These are phyloP conservation scores for Ceratocystis eucalypticola DNA, from an alignment of 2,329 filamentous ascomycete species.

Conservation along the genomic window DNA sequence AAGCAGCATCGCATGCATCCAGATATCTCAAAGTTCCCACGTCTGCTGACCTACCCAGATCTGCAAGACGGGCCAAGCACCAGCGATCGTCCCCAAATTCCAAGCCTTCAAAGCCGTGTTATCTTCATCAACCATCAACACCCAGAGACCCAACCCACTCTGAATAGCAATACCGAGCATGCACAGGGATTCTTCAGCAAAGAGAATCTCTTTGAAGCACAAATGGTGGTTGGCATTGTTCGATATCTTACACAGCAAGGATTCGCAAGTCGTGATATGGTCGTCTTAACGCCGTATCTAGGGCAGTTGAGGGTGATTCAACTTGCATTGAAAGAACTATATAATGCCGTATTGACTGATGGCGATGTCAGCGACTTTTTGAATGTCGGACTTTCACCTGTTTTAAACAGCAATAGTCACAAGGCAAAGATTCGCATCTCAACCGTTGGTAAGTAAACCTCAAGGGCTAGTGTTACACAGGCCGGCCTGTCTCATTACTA, in stretches of 20 bases:
- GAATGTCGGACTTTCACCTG: slow-evolving; percentile 45
- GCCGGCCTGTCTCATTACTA: background rate
- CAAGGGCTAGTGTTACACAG: background rate
- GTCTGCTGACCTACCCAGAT: slow-evolving; percentile 47
- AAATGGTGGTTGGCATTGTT: slow-evolving; percentile 52
- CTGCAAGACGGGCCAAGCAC: slow-evolving; percentile 44
- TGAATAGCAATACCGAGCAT: too few relatives aligned
- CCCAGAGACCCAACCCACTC: slow-evolving; percentile 30
- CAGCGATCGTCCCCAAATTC: slow-evolving; percentile 31
- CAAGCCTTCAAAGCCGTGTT: slow-evolving; percentile 46
- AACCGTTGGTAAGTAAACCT: slow-evolving; percentile 47
- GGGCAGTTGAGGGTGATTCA: slow-evolving; percentile 50
- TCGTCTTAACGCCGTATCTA: slow-evolving; percentile 59
- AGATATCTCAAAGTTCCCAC: slow-evolving; percentile 48
- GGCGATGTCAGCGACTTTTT: slow-evolving; percentile 51
- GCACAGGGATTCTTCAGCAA: slow-evolving; percentile 29
- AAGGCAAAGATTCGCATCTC: slow-evolving; percentile 47
- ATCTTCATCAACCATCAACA: slow-evolving; percentile 50
- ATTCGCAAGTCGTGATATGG: slow-evolving; percentile 50
- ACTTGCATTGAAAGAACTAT: slow-evolving; percentile 39
- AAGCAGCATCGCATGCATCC: slow-evolving; percentile 57
- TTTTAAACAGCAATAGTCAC: slow-evolving; percentile 34
- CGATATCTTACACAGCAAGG: slow-evolving; percentile 58
- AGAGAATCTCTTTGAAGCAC: slow-evolving; percentile 49
- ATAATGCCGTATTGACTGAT: slow-evolving; percentile 55